These are phyloP conservation scores for Gomphus sp. DNA, from an alignment of 1,284 basidiomycete genomes.

Conservation along the genomic window DNA sequence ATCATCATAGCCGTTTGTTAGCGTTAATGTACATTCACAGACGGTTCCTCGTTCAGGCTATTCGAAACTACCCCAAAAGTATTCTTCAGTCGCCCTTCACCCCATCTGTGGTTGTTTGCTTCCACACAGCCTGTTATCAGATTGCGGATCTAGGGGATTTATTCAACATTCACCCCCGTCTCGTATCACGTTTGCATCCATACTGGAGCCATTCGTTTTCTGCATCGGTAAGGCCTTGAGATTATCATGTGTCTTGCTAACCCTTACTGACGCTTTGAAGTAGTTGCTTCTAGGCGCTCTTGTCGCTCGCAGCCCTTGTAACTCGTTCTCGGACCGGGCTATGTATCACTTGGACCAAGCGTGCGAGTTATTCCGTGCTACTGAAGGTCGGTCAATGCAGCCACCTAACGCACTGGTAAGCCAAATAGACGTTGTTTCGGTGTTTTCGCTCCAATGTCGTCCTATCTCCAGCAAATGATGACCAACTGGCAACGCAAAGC, in stretches of 20 bases:
- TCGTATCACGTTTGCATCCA: conserved; percentile 8
- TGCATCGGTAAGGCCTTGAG: not conserved
- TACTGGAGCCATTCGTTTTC: conserved; percentile 11
- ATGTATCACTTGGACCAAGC: conserved; percentile 3
- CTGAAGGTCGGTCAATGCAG: not conserved
- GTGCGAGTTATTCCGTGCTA: not conserved
- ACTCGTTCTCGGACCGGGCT: not conserved
- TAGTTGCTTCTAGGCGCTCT: conserved; percentile 8
- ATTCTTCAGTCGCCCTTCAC: not conserved
- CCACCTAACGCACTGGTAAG: conserved; percentile 7
- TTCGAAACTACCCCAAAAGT: not conserved
- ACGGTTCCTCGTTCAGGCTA: conserved; percentile 8
- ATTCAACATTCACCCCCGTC: not conserved
- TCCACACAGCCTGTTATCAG: conserved; percentile 2
- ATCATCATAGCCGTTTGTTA: not conserved
- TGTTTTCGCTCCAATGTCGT: not conserved
- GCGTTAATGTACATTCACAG: conserved; percentile 10
- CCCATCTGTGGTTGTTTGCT: conserved; percentile 1
- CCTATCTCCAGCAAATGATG: not conserved
- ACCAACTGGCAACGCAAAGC: conserved; percentile 5
- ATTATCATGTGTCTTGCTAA: not conserved
- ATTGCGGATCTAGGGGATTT: conserved; percentile 3
- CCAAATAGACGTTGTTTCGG: not conserved
- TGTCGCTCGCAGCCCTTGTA: conserved; percentile 7
- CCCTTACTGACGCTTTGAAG: not conserved